A percentile compares a stretch with the other conserved stretches of the same genome.
These are phyloP conservation scores for Fusarium avenaceum DNA, from an alignment of 2,329 filamentous ascomycete genomes.

Conservation along the genomic window DNA sequence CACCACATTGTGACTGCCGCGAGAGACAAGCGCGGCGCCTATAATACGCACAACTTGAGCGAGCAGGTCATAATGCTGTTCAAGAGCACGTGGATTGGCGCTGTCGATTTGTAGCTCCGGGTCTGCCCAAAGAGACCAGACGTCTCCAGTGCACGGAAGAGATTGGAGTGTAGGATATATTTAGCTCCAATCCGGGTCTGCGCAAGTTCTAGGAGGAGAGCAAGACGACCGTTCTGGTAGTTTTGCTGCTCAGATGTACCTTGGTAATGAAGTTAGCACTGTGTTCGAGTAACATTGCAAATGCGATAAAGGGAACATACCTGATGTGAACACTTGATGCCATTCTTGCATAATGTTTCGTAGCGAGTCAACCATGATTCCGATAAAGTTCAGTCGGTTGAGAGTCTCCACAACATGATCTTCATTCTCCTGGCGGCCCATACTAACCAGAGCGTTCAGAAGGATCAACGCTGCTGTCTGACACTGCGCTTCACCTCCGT, in stretches of 20 bases:
- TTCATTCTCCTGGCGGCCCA: conserved; percentile 79
- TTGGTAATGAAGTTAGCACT: conserved; percentile 41
- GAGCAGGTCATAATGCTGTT: conserved; percentile 87
- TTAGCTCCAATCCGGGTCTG: conserved; percentile 88
- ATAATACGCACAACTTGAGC: conserved; percentile 85
- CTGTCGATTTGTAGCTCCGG: conserved; percentile 90
- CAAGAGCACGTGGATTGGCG: conserved; percentile 76
- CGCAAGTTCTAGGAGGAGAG: conserved; percentile 85
- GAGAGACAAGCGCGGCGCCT: conserved; percentile 82
- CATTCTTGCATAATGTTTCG: conserved; percentile 82
- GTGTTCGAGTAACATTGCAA: not conserved
- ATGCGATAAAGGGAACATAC: conserved; percentile 58
- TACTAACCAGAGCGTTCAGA: conserved; percentile 80
- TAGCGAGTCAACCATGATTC: conserved; percentile 89
- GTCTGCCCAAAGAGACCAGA: conserved; percentile 90
- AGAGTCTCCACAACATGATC: conserved; percentile 83
- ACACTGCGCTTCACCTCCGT: conserved; percentile 83
- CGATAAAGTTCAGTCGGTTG: conserved; percentile 89
- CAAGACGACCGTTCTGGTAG: conserved; percentile 78
- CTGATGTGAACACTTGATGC: conserved; percentile 66
- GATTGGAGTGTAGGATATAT: conserved; percentile 87
- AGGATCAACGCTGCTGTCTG: conserved; percentile 89
- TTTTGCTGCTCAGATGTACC: conserved; percentile 61
- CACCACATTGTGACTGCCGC: conserved; percentile 84
- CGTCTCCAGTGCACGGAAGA: conserved; percentile 84